Percentiles rank a stretch among this genome's conserved stretches.
Evolutionary conservation across 768 basidiomycete genomes (phyloP).

Genomic region (Mrakia gelida): DNA sequence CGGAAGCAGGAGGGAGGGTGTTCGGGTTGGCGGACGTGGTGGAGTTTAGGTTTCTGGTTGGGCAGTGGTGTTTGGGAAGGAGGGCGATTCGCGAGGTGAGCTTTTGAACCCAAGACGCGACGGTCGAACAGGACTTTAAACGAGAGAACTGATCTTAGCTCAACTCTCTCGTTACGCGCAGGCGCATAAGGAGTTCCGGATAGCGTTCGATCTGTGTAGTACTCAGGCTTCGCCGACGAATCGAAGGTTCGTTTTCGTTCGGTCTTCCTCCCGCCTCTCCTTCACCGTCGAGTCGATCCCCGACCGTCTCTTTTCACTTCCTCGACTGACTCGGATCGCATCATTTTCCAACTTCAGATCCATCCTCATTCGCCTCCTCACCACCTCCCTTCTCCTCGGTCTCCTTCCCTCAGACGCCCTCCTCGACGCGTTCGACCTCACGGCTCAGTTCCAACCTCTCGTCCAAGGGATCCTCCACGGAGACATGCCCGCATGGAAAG

Average conservation of each 20-base stretch:
- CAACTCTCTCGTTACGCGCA: no score
- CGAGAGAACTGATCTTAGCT: no score
- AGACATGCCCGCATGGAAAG: constrained; percentile 6
- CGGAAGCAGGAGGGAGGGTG: not conserved
- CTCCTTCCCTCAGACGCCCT: constrained; percentile 8
- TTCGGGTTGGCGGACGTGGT: constrained; percentile 22
- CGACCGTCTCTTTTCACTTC: not conserved
- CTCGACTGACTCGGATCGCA: not conserved
- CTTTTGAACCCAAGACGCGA: not conserved
- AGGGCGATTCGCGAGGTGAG: constrained; percentile 14
- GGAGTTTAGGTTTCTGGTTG: constrained; percentile 23
- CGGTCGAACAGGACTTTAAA: no score
- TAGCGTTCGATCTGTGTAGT: constrained; percentile 23
- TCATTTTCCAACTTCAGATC: not conserved
- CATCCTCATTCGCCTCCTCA: constrained; percentile 23
- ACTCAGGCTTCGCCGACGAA: not conserved
- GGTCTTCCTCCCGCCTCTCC: not conserved
- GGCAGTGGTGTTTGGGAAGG: constrained; percentile 16
- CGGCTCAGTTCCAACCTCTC: constrained; percentile 13
- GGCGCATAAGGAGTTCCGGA: constrained; percentile 27
- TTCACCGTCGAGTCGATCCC: no score
- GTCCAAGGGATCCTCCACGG: constrained; percentile 22
- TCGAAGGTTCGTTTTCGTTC: constrained; percentile 5
- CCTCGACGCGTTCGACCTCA: constrained; percentile 14
- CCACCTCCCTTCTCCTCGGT: constrained; percentile 24